phyloP scores from a whole-genome alignment of 2,329 filamentous ascomycete species.

The Truncatella angustata region DNA sequence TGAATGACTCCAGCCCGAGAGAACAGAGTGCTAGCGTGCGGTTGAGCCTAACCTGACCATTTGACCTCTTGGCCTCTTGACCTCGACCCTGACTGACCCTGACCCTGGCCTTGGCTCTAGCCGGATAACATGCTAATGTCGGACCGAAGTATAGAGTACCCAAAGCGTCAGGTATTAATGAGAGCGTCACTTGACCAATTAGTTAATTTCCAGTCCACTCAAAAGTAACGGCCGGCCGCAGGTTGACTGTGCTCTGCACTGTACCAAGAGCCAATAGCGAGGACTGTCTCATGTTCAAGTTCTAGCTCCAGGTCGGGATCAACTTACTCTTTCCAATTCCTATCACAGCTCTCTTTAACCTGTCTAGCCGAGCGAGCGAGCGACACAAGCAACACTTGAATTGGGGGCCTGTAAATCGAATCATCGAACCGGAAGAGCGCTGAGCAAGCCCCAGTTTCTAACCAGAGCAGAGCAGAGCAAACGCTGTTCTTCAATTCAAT shows the following conservation, averaged over 20 bases:
- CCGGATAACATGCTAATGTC: neutral
- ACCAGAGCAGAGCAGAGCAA: no score
- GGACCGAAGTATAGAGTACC: constrained; percentile 8
- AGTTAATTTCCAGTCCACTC: constrained; percentile 4
- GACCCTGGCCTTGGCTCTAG: neutral
- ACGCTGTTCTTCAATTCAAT: neutral
- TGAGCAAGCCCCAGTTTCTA: no score
- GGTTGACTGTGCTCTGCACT: neutral
- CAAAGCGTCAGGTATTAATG: neutral
- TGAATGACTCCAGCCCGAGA: no score
- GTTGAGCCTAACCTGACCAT: no score
- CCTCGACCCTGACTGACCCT: neutral
- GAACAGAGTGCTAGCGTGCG: no score
- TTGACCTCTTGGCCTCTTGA: neutral
- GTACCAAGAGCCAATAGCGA: constrained; percentile 2
- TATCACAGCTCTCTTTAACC: neutral
- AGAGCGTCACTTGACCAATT: constrained; percentile 11
- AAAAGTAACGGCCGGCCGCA: constrained; percentile 3
- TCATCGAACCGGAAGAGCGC: no score
- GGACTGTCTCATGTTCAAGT: constrained; percentile 3
- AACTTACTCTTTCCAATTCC: constrained; percentile 6
- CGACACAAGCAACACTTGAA: no score
- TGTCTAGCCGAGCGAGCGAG: no score
- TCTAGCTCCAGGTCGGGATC: constrained; percentile 2
- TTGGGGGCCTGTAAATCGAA: no score